phyloP scores from a whole-genome alignment of 495 filamentous ascomycete genomes.

The Aspergillus asperescens region DNA sequence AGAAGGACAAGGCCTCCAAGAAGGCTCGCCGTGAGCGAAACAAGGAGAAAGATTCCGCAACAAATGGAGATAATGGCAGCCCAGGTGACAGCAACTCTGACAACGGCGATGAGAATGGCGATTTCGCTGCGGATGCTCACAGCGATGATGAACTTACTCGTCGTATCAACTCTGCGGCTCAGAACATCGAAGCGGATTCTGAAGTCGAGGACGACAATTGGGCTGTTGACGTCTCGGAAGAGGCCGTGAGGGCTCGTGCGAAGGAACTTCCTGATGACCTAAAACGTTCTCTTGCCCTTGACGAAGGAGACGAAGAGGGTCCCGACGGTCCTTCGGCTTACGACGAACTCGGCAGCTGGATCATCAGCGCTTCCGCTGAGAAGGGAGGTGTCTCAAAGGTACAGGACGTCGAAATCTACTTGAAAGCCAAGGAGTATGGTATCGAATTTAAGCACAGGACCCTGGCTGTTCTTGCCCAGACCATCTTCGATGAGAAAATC shows the following conservation, averaged over 20 bases:
- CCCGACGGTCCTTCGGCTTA: slow-evolving; percentile 78
- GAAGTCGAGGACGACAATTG: slow-evolving; percentile 82
- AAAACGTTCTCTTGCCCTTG: slow-evolving; percentile 80
- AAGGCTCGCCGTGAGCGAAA: slow-evolving; percentile 75
- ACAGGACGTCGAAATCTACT: slow-evolving; percentile 81
- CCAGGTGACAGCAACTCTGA: slow-evolving; percentile 69
- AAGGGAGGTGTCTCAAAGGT: slow-evolving; percentile 69
- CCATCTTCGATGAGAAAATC: slow-evolving; percentile 88
- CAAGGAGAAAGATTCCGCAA: slow-evolving; percentile 52
- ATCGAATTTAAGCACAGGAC: slow-evolving; percentile 95
- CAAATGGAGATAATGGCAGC: slow-evolving; percentile 68
- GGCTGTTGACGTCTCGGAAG: slow-evolving; percentile 91
- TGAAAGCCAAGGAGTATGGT: slow-evolving; percentile 91
- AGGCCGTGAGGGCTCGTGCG: slow-evolving; percentile 89
- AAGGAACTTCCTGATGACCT: slow-evolving; percentile 85
- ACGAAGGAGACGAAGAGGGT: slow-evolving; percentile 80
- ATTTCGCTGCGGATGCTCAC: slow-evolving; percentile 64
- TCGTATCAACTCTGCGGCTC: slow-evolving; percentile 77
- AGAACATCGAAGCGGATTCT: slow-evolving; percentile 59
- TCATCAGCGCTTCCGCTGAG: slow-evolving; percentile 65
- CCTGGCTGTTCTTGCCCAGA: slow-evolving; percentile 84
- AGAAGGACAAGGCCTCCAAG: slow-evolving; percentile 89
- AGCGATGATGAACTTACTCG: slow-evolving; percentile 93
- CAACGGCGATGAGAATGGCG: slow-evolving; percentile 59
- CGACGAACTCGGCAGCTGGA: slow-evolving; percentile 91